phyloP scores from a whole-genome alignment of 805 yeast genomes.

The Ogataea glucozyma region DNA sequence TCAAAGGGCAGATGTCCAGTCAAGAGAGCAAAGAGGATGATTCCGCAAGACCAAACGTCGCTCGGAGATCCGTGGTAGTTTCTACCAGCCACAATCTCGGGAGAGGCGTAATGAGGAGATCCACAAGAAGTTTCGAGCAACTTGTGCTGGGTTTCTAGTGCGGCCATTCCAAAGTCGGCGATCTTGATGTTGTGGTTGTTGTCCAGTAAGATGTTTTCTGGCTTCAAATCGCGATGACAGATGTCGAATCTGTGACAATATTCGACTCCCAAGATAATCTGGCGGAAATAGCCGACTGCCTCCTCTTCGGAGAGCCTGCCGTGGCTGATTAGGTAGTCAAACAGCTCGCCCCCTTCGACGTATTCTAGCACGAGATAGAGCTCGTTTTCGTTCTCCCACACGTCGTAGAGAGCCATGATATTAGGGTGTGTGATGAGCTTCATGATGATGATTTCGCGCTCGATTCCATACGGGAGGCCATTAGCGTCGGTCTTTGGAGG shows the following conservation, averaged over 20 bases:
- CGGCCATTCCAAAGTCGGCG: slow-evolving; percentile 99
- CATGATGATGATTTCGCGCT: slow-evolving; percentile 96
- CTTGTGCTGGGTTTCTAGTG: slow-evolving; percentile 77
- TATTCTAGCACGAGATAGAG: slow-evolving; percentile 76
- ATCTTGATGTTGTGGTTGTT: slow-evolving; percentile 86
- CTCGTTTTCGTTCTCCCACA: slow-evolving; percentile 96
- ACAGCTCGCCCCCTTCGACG: slow-evolving; percentile 87
- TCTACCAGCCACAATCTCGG: slow-evolving; percentile 78
- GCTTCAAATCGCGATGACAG: slow-evolving; percentile 78
- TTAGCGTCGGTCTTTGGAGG: slow-evolving; percentile 30
- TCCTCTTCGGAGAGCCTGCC: slow-evolving; percentile 73
- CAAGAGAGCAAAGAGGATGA: slow-evolving; percentile 71
- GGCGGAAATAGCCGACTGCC: slow-evolving; percentile 75
- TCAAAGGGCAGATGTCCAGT: slow-evolving; percentile 85
- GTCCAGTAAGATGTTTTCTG: slow-evolving; percentile 78
- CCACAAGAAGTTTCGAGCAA: slow-evolving; percentile 95
- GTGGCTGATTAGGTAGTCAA: slow-evolving; percentile 68
- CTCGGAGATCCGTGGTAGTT: slow-evolving; percentile 82
- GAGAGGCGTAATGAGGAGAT: slow-evolving; percentile 97
- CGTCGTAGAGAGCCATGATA: slow-evolving; percentile 90
- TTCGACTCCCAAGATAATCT: slow-evolving; percentile 74
- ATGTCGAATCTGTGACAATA: slow-evolving; percentile 81
- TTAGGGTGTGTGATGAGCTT: slow-evolving; percentile 91
- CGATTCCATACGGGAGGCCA: slow-evolving; percentile 91
- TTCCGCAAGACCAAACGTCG: slow-evolving; percentile 90